Base-by-base conservation (phyloP, 192 early-diverging fungal species). In the Linnemannia elongata region DNA sequence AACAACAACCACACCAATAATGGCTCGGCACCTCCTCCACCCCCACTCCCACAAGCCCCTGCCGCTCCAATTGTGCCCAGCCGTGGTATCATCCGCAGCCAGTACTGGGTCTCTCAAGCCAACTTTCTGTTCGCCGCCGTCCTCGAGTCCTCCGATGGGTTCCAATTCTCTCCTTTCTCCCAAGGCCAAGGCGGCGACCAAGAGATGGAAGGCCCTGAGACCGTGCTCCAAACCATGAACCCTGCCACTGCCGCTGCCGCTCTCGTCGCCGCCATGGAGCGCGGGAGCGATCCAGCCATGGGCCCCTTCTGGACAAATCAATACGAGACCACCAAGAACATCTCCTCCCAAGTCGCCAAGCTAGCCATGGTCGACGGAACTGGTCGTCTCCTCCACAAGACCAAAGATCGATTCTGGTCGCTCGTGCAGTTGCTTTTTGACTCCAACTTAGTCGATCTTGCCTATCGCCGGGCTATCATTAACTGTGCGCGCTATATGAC, bases 401-500 rank as follows among this genome's bases (percentile, higher is more conserved):
- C 74, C 6, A 70, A 72, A 41, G 36, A 54, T 12, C 63, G 54
- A 4, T 72, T 82, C 35, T 68, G 57, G 39, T 39, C 74, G 20
- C 63, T 82, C 27, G 69, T 76, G 3, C 49, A 82, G 27, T 2
- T 82, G 41, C 41, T 82, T 4, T 82, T 82, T 76, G 80, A 82
- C 36, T 75, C 80, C 6, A 49, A 69, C 27, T 49, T 82, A n/a
- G 80, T 82, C 30, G 27, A 55, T 4, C 80, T 76, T 10, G 27
- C 36, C 22, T 41, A 82, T 12, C 73, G 75, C 17, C 74, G 80
- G 4, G 80, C 80, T 6, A 45, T 76, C n/a, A 75, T 82, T 54
- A 82, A 82, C 33, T 82, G 80, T 72, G 80, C 80, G 3, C 80
- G 80, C 1, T 82, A 82, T 60, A 44, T 82, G 45, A 74, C 80